Evolutionary conservation across 169 alveolate species (phyloP), one percentile per base, ranked within the genome.

Genomic region (Toxoplasma gondii): DNA sequence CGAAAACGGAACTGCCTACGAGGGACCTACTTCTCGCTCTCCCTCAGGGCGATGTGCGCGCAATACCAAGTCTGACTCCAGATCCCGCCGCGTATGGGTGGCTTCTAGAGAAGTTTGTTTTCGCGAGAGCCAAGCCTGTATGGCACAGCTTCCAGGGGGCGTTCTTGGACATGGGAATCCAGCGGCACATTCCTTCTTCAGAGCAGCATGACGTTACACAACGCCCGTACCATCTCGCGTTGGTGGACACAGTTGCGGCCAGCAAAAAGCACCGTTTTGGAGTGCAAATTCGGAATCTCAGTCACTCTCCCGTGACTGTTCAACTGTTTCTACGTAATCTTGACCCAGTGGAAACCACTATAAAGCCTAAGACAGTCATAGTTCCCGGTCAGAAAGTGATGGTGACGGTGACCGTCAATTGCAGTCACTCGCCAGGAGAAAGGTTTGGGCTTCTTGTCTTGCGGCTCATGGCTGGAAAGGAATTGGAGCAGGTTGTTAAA

Each of bases 121-220:
- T 74, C 34, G 29, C 44, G 22, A 10, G 84, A 10, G 44, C 84
- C 41, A 38, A n/a, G 45, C 84, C 84, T 38, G 45, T 74, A 29
- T 74, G 84, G 84, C 49, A 36, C 31, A 19, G 41, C 49, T 74
- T 74, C 27, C 84, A 12, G 44, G 84, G 49, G 45, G 31, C 34
- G 27, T 74, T 74, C 84, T 36, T 74, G 49, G 84, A 74, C 44
- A 74, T 74, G 84, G 84, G 84, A 5, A 34, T 74, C 12, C 84
- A 74, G 45, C 84, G 84, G 84, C 78, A 64, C 9, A 64, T 19
- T 64, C 78, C 78, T 29, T 29, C 78, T 4, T 49, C 58, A 17
- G 58, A 49, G 58, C 58, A 39, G 41, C 41, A 39, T 39, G 41
- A 49, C 58, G 58, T 12, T 9, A 49, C 12, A 49, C 58, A 49